phyloP scores from a whole-genome alignment of 208 protist genomes.

The Naegleria gruberi region DNA sequence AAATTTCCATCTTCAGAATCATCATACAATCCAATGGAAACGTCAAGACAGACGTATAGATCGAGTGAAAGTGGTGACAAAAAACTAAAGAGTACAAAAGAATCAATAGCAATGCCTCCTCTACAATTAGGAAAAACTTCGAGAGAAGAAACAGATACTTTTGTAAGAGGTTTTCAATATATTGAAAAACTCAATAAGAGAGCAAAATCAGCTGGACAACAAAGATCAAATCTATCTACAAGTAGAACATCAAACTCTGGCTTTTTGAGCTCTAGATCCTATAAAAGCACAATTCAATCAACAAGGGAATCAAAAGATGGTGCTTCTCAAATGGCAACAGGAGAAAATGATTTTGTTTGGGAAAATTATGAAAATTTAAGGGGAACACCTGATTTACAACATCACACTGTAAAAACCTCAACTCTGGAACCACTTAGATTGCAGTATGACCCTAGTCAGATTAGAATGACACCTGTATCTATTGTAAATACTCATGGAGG shows the following conservation, averaged over 20 bases:
- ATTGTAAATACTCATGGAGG: background rate
- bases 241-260: background rate
- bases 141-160: conserved; percentile 10
- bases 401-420: background rate
- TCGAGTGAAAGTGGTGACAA: background rate
- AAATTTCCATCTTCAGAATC: background rate
- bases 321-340: background rate
- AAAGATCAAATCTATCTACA: background rate
- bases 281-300: background rate
- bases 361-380: background rate
- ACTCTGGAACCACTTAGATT: background rate
- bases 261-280: background rate
- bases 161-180: background rate
- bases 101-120: background rate
- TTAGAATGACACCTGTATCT: background rate
- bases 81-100: background rate
- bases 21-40: no score
- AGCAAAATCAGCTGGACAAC: background rate
- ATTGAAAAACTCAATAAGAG: conserved; percentile 2
- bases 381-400: background rate
- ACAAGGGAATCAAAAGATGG: background rate
- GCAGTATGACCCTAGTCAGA: conserved; percentile 9
- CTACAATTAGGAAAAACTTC: background rate
- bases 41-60: background rate
- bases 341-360: background rate